Evolutionary conservation across 176 grass and related monocot species (phyloP), one percentile per base, ranked within the genome.

Genomic region (Saccharum spontaneum): DNA sequence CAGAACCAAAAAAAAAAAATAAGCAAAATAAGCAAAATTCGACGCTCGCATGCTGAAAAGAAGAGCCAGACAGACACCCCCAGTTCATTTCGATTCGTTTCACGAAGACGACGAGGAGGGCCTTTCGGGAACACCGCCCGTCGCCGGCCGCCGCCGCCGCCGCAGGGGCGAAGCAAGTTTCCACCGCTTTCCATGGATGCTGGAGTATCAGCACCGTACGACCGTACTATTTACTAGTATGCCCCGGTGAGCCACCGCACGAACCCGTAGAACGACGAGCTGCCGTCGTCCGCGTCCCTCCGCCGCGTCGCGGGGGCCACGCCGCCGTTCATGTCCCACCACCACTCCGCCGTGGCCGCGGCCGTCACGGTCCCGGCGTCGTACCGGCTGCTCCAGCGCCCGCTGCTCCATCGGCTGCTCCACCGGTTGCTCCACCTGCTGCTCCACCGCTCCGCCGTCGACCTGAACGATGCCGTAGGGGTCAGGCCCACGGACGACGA

Each of bases 301-400:
- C 69, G 89, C 41, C 86, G 73, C 22, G 44, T 31, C 10, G 71
- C 38, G 17, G 89, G 62, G 12, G 87, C 84, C 0, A 75, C 73
- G 41, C 90, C 82, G 62, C 87, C 87, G 61, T 98, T 92, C 89
- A 94, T 79, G 81, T 98, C 92, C 76, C 89, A 95, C 92, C 91
- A 87, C 85, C 88, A 94, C 85, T 87, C 81, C 5, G 89, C 86
- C 28, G 89, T 84, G 0, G 77, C 87, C 1, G 84, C 84, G 0
- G 68, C 75, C 10, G 76, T 85, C 65, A 71, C 87, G 49, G 70
- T 88, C 14, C 83, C 90, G 34, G 79, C 87, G 7, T 90, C 85
- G 76, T 86, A 91, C 41, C 89, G 89, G 87, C 80, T 87, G 85
- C 89, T 90, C 90, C 90, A 92, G 20, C 92, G 83, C 79, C 85